Percentiles rank a stretch among this genome's conserved stretches.
Conservation (phyloP, 2,329 filamentous ascomycete species). For the Calonectria hongkongensis region DNA sequence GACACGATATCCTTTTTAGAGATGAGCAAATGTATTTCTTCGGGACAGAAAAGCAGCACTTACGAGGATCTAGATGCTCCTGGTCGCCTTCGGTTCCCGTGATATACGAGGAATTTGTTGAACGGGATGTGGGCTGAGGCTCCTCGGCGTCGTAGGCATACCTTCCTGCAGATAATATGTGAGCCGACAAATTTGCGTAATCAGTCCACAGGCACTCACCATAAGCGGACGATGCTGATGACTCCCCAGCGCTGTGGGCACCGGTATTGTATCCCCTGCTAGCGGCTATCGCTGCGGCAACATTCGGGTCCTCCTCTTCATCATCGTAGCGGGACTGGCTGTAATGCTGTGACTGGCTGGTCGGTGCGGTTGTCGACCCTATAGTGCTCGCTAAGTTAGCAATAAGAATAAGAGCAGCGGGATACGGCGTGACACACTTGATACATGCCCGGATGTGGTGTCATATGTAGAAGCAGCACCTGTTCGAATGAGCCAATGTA, state of each 20-base stretch:
- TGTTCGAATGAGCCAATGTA: constrained; percentile 22
- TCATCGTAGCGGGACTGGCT: not conserved
- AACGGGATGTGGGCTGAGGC: not conserved
- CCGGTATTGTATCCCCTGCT: constrained; percentile 46
- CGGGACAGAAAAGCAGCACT: constrained; percentile 27
- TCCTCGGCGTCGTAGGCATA: not conserved
- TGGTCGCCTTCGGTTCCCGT: constrained; percentile 44
- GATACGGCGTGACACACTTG: constrained; percentile 27
- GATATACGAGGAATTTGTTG: constrained; percentile 36
- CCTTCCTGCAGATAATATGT: not conserved
- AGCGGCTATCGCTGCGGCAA: constrained; percentile 46
- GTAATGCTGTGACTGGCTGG: constrained; percentile 8
- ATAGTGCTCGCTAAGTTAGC: constrained; percentile 20
- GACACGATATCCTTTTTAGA: constrained; percentile 62
- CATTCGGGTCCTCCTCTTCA: constrained; percentile 41
- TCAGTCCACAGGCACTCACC: constrained; percentile 35
- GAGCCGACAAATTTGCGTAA: not conserved
- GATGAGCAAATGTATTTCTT: constrained; percentile 36
- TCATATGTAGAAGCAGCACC: constrained; percentile 21
- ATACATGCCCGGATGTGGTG: not conserved
- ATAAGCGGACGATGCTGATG: constrained; percentile 45
- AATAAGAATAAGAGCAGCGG: not conserved
- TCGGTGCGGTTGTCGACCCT: not conserved
- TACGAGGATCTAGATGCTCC: constrained; percentile 62
- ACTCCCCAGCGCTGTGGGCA: constrained; percentile 34